Evolutionary conservation across 495 filamentous ascomycete species (phyloP), one percentile per base, ranked within the genome.

Genomic region (Xylaria palmicola): DNA sequence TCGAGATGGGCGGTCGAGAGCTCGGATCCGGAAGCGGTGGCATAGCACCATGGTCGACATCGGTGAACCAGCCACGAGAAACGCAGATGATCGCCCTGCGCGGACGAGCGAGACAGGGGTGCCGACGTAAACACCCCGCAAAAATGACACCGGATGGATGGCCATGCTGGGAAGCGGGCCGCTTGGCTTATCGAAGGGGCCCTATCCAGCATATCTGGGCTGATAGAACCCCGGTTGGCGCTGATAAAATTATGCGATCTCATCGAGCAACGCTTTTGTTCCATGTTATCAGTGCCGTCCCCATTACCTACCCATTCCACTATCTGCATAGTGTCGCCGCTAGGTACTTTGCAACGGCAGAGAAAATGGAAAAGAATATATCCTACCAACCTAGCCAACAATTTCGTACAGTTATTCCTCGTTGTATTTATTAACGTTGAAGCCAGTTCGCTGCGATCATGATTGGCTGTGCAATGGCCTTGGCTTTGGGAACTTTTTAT

Each of bases 261-360:
- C 68, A 71, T 71, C 68, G 62, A 71, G 63, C 68, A 71, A 71
- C 39, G 15, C 37, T 56, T 56, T 56, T 47, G 10, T 51, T 12
- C 17, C 39, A 4, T 12, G 29, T 52, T 52, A 52, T 52, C 49
- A 52, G 30, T 6, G n/a, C n/a, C n/a, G n/a, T n/a, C n/a, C n/a
- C n/a, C n/a, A n/a, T n/a, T n/a, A n/a, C n/a, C n/a, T n/a, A n/a
- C n/a, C n/a, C n/a, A n/a, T n/a, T n/a, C n/a, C n/a, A n/a, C n/a
- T n/a, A n/a, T n/a, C n/a, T n/a, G n/a, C n/a, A n/a, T n/a, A n/a
- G n/a, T n/a, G n/a, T n/a, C n/a, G n/a, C n/a, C n/a, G n/a, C n/a
- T n/a, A n/a, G n/a, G n/a, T n/a, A n/a, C n/a, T n/a, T n/a, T n/a
- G n/a, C n/a, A n/a, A n/a, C n/a, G n/a, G n/a, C n/a, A n/a, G n/a